Conservation (phyloP, 352 stramenopile genomes). For the Stramenopiles sp. region DNA sequence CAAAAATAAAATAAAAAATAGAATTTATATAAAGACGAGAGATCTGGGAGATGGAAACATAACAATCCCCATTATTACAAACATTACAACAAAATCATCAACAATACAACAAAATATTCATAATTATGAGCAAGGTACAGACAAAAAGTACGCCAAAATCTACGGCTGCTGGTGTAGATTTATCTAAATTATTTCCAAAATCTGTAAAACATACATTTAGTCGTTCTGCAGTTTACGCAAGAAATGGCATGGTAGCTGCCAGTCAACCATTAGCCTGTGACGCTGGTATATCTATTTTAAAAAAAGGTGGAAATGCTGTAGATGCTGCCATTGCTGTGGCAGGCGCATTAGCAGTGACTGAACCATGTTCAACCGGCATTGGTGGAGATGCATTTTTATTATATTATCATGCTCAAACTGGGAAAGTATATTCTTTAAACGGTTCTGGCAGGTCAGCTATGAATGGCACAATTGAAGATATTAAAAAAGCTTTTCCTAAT, state of each 20-base stretch:
- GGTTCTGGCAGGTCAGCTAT: neutral
- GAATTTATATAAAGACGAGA: too few species aligned
- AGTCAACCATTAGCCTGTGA: slow-evolving; percentile 78
- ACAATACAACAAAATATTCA: too few species aligned
- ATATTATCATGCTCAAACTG: slow-evolving; percentile 63
- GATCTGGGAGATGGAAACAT: too few species aligned
- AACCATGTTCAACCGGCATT: slow-evolving; percentile 38
- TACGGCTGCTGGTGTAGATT: too few species aligned
- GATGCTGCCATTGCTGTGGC: slow-evolving; percentile 59
- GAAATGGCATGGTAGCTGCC: slow-evolving; percentile 67
- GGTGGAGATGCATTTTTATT: slow-evolving; percentile 84
- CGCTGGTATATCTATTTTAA: slow-evolving; percentile 65
- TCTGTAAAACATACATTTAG: too few species aligned
- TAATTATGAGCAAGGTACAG: too few species aligned
- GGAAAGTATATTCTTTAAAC: slow-evolving; percentile 50
- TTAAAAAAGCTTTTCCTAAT: neutral
- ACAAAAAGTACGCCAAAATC: too few species aligned
- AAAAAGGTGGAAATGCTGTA: slow-evolving; percentile 70
- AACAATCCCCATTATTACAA: too few species aligned
- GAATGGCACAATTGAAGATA: neutral
- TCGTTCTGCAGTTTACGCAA: slow-evolving; percentile 61
- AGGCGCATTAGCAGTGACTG: slow-evolving; percentile 37
- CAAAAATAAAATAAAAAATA: too few species aligned
- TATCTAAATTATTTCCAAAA: too few species aligned
- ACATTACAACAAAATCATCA: too few species aligned